Conservation (phyloP, 2,329 filamentous ascomycete species). For the Aspergillus quadrilineatus region DNA sequence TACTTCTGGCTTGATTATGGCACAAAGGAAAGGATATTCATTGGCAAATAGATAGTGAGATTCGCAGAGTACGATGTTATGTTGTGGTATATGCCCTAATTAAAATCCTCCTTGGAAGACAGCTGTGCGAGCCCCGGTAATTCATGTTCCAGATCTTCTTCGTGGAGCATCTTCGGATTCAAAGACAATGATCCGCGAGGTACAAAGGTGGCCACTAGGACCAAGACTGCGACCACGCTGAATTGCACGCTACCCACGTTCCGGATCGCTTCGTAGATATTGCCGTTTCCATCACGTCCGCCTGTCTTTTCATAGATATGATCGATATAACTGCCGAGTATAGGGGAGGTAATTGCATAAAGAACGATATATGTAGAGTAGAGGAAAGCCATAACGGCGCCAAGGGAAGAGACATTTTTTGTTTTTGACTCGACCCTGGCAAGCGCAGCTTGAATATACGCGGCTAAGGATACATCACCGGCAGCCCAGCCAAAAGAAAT, state of each 20-base stretch:
- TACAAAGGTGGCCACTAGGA: conserved; percentile 16
- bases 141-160: conserved; percentile 15
- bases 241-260: conserved; percentile 19
- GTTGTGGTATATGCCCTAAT: background rate
- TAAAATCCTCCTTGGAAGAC: conserved; percentile 13
- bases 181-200: conserved; percentile 14
- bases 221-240: conserved; percentile 12
- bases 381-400: conserved; percentile 19
- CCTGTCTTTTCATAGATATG: conserved; percentile 16
- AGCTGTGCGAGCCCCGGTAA: conserved; percentile 9
- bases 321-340: conserved; percentile 21
- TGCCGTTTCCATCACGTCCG: conserved; percentile 13
- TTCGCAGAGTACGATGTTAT: background rate
- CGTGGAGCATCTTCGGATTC: conserved; percentile 14
- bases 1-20: background rate
- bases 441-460: conserved; percentile 18
- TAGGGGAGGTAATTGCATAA: conserved; percentile 17
- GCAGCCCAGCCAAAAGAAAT: conserved; percentile 20
- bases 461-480: conserved; percentile 19
- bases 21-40: background rate
- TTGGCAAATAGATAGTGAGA: background rate
- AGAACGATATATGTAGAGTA: conserved; percentile 19
- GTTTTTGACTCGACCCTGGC: conserved; percentile 17
- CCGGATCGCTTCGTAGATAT: conserved; percentile 16
- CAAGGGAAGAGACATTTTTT: conserved; percentile 15